phyloP scores from a whole-genome alignment of 192 early-diverging fungal genomes.

The Linnemannia exigua region DNA sequence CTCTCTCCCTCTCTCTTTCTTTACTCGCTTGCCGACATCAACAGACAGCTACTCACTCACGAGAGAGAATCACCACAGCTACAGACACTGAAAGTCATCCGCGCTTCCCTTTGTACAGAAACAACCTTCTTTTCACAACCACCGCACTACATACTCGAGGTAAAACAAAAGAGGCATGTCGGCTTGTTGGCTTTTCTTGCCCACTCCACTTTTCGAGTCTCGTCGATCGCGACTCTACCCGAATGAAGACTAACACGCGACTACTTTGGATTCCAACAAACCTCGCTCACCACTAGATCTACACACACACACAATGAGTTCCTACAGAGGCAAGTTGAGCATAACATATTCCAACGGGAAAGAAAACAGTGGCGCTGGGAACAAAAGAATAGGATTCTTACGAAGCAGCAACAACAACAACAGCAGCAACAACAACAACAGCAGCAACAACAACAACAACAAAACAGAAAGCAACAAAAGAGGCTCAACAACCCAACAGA shows the following conservation, averaged over 20 bases:
- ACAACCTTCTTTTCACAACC: not conserved
- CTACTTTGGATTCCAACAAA: not conserved
- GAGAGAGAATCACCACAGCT: not conserved
- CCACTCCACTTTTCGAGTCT: too few species aligned
- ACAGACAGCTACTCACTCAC: not conserved
- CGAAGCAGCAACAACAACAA: not conserved
- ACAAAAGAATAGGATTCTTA: not conserved
- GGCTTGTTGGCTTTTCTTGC: too few species aligned
- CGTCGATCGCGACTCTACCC: not conserved
- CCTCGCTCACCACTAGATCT: not conserved
- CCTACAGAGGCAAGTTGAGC: constrained; percentile 4
- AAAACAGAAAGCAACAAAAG: not conserved
- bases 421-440: not conserved
- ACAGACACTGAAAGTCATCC: not conserved
- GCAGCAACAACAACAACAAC: not conserved
- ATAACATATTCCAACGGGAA: not conserved
- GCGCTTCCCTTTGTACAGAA: not conserved
- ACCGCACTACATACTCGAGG: not conserved
- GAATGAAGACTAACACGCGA: not conserved
- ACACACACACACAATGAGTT: not conserved
- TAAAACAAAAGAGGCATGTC: too few species aligned
- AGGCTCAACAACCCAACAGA: not conserved
- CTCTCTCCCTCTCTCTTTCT: not conserved
- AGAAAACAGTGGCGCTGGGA: not conserved
- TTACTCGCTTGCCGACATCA: not conserved